Evolutionary conservation across 2,329 filamentous ascomycete species (phyloP).

Genomic region (Xenoacremonium recifei): DNA sequence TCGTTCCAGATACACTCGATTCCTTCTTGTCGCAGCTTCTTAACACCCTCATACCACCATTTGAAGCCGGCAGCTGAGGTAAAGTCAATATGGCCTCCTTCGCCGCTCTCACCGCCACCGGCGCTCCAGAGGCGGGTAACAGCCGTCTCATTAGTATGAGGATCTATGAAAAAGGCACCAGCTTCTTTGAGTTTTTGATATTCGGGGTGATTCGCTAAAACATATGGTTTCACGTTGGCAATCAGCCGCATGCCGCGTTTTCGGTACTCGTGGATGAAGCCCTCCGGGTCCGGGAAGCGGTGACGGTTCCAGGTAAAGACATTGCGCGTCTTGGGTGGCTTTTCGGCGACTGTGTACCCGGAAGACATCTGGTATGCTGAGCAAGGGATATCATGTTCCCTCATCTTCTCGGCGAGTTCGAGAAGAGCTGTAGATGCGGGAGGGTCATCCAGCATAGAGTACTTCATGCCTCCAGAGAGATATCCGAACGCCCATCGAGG

Average conservation of each 20-base stretch:
- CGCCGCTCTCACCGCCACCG: conserved; percentile 66
- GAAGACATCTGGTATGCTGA: conserved; percentile 72
- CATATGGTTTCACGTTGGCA: conserved; percentile 72
- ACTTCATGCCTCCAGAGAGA: conserved; percentile 62
- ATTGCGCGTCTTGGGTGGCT: conserved; percentile 66
- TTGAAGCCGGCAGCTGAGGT: conserved; percentile 64
- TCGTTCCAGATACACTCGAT: conserved; percentile 79
- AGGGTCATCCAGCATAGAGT: conserved; percentile 48
- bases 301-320: conserved; percentile 69
- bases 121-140: conserved; percentile 69
- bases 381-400: conserved; percentile 65
- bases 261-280: conserved; percentile 62
- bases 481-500: conserved; percentile 74
- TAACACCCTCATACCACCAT: conserved; percentile 71
- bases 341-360: conserved; percentile 68
- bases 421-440: conserved; percentile 58
- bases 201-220: conserved; percentile 64
- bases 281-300: conserved; percentile 66
- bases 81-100: conserved; percentile 73
- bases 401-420: conserved; percentile 59
- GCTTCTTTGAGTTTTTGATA: conserved; percentile 59
- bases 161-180: conserved; percentile 64
- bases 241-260: conserved; percentile 64
- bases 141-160: conserved; percentile 48
- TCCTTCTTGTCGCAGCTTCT: conserved; percentile 58